Base-by-base conservation (phyloP, 768 basidiomycete genomes). In the Daedaleopsis nitida region DNA sequence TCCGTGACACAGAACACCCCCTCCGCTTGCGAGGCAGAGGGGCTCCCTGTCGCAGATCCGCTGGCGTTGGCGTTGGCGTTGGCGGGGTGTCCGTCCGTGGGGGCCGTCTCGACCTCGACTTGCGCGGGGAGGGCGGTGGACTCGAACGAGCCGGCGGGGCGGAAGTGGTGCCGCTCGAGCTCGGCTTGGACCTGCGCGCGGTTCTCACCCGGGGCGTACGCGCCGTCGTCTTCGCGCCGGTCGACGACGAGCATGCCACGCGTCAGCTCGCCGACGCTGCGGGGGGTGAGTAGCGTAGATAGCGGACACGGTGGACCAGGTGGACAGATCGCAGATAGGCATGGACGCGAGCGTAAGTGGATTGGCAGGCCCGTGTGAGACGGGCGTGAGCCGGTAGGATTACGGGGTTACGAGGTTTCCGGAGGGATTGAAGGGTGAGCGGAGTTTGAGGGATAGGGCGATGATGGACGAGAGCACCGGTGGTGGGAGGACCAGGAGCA, bases 201-300 rank as follows among this genome's bases (percentile, higher is more conserved):
- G 70, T 87, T 91, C 14, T 77, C 76, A 9, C 89, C 88, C 1
- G 84, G 83, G 1, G 83, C 79, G 71, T 90, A 88, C 1, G 82
- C 86, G n/a, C 81, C 79, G 52, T 77, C 73, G 54, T 88, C 89
- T 10, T 80, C 81, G 45, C 94, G 81, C 63, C 90, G 77, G 72
- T 96, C 94, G 12, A 91, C 83, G 1, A 96, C 90, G 62, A 94
- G 80, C 91, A 95, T 94, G 12, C 94, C 93, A 34, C 92, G 81
- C 7, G 92, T 94, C 19, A 89, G 68, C 70, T 95, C 92, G 0
- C 92, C 94, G 2, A 72, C 78, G 50, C 94, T 90, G 52, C 45
- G 37, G 13, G 37, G 13, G 27, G 27, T 32, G 27, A 3, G n/a
- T n/a, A 37, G 14, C 21, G 5, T 51, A 1, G 27, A 38, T 16